phyloP scores from a whole-genome alignment of 2,329 filamentous ascomycete genomes.

The Teratosphaeria zuluensis region DNA sequence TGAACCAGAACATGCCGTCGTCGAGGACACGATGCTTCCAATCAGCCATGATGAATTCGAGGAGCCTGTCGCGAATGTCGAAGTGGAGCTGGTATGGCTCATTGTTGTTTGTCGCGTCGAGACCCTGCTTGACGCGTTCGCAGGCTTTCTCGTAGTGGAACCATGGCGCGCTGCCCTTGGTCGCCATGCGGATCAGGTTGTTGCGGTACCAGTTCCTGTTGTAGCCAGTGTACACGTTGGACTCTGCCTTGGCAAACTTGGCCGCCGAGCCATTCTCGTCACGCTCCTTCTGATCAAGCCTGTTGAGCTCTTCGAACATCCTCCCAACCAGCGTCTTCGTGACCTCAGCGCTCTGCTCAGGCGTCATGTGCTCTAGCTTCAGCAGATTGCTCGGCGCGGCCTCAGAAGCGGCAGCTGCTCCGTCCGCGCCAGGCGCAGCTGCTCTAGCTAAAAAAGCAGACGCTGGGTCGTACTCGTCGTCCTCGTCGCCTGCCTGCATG shows the following conservation, averaged over 20 bases:
- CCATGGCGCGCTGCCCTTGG: conserved; percentile 24
- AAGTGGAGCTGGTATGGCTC: conserved; percentile 46
- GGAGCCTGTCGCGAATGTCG: conserved; percentile 69
- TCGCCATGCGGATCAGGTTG: conserved; percentile 74
- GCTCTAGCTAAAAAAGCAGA: conserved; percentile 6
- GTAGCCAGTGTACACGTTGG: conserved; percentile 1
- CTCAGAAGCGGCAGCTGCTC: not conserved
- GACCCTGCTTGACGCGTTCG: not conserved
- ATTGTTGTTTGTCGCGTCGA: conserved; percentile 20
- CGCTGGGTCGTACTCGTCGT: conserved; percentile 17
- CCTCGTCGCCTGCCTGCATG: not conserved
- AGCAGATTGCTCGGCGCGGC: not conserved
- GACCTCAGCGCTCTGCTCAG: not conserved
- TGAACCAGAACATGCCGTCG: conserved; percentile 85
- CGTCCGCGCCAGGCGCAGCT: not conserved
- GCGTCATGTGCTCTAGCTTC: not conserved
- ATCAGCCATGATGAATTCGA: conserved; percentile 80
- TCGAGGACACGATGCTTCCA: conserved; percentile 76
- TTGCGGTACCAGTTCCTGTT: conserved; percentile 88
- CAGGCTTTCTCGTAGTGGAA: not conserved
- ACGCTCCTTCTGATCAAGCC: not conserved
- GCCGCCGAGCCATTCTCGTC: not conserved
- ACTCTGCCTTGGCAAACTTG: not conserved
- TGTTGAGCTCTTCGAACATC: not conserved
- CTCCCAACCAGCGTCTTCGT: not conserved